Evolutionary conservation across 805 yeast genomes (phyloP).

Genomic region (Ogataea minuta): DNA sequence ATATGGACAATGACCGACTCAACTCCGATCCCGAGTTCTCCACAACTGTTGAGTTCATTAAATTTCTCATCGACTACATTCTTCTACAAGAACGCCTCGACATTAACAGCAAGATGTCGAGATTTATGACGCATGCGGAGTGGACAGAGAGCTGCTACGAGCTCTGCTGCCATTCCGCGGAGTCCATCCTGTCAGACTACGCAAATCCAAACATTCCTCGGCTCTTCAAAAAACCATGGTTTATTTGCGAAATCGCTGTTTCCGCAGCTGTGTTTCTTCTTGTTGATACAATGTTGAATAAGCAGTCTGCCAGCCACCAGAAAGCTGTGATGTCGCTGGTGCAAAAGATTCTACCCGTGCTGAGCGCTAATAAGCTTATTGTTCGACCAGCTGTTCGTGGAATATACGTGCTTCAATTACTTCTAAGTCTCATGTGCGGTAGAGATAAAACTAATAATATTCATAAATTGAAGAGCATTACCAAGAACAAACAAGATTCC

Average conservation of each 20-base stretch:
- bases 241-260: slow-evolving; percentile 25
- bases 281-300: slow-evolving; percentile 30
- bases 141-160: slow-evolving; percentile 25
- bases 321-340: slow-evolving; percentile 18
- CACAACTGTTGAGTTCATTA: slow-evolving; percentile 17
- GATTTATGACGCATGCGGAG: slow-evolving; percentile 24
- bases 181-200: slow-evolving; percentile 17
- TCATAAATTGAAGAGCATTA: slow-evolving; percentile 10
- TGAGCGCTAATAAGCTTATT: slow-evolving; percentile 24
- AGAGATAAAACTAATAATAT: slow-evolving; percentile 12
- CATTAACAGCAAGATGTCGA: slow-evolving; percentile 31
- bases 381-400: slow-evolving; percentile 34
- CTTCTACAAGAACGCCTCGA: slow-evolving; percentile 28
- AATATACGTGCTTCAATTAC: slow-evolving; percentile 27
- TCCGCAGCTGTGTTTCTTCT: slow-evolving; percentile 30
- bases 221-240: slow-evolving; percentile 25
- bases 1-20: slow-evolving; percentile 20
- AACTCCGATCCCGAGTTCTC: slow-evolving; percentile 14
- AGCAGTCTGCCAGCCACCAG: slow-evolving; percentile 19
- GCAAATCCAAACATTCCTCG: slow-evolving; percentile 17
- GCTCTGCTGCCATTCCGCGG: slow-evolving; percentile 25
- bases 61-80: slow-evolving; percentile 18
- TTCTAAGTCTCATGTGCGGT: slow-evolving; percentile 21
- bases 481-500: slow-evolving; percentile 5
- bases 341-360: slow-evolving; percentile 18